Evolutionary conservation across 23 red algal genomes (phyloP).

Genomic region (Gracilaria vermiculophylla): DNA sequence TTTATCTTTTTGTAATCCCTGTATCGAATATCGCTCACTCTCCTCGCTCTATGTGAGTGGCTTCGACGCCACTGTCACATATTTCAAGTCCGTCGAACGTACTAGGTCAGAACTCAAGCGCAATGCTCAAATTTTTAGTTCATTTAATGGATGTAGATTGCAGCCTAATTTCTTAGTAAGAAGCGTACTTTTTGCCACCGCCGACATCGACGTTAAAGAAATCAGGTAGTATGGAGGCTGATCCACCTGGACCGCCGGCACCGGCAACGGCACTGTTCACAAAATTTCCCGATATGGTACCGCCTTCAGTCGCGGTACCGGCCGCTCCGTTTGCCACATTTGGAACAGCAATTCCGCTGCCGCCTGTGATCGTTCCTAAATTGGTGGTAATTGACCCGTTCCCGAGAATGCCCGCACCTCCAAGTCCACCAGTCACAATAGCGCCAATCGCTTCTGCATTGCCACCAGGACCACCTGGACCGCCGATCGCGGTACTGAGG

Average conservation of each 20-base stretch:
- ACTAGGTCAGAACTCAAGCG: too few relatives aligned
- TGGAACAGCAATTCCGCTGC: neutral
- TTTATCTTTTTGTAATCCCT: too few relatives aligned
- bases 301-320: neutral
- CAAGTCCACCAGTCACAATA: neutral
- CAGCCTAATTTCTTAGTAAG: too few relatives aligned
- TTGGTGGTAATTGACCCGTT: neutral
- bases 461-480: neutral
- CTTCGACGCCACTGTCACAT: too few relatives aligned
- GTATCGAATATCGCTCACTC: too few relatives aligned
- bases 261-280: neutral
- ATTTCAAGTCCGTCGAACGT: too few relatives aligned
- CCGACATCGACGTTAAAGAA: neutral
- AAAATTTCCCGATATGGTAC: neutral
- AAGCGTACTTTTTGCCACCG: neutral
- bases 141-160: too few relatives aligned
- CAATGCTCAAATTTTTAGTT: too few relatives aligned
- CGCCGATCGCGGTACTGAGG: neutral
- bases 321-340: neutral
- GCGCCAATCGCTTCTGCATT: neutral
- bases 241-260: neutral
- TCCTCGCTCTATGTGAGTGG: too few relatives aligned
- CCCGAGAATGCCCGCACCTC: neutral
- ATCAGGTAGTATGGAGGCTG: neutral
- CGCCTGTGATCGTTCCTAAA: neutral